These are phyloP conservation scores for Alternaria sp. DNA, from an alignment of 2,329 filamentous ascomycete species.

Conservation along the genomic window DNA sequence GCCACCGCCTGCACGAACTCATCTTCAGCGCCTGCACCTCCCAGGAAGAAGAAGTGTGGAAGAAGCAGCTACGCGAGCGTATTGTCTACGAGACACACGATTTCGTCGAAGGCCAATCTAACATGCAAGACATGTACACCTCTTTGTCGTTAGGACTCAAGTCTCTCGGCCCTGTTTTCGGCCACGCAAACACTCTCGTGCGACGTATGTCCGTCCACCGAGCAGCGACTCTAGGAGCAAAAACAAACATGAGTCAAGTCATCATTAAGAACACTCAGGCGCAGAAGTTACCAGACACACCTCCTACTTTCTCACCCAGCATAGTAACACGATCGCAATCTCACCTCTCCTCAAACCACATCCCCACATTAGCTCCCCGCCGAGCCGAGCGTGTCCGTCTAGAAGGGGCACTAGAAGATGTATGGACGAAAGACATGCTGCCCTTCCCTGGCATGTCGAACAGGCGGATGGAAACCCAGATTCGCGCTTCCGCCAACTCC, in stretches of 20 bases:
- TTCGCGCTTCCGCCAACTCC: constrained; percentile 80
- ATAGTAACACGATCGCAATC: constrained; percentile 81
- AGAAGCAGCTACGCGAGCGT: constrained; percentile 67
- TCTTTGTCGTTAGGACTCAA: constrained; percentile 75
- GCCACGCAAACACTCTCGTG: constrained; percentile 71
- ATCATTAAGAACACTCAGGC: constrained; percentile 86
- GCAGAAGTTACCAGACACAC: constrained; percentile 64
- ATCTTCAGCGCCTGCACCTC: constrained; percentile 86
- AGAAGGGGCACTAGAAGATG: constrained; percentile 75
- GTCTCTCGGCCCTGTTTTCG: constrained; percentile 77
- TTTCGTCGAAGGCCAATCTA: constrained; percentile 58
- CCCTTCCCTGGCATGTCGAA: constrained; percentile 83
- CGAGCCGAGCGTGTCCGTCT: constrained; percentile 79
- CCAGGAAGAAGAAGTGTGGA: constrained; percentile 83
- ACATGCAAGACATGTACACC: constrained; percentile 63
- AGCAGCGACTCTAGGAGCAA: constrained; percentile 75
- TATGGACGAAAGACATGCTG: constrained; percentile 83
- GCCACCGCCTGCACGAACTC: constrained; percentile 80
- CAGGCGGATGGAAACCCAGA: constrained; percentile 73
- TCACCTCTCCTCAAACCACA: constrained; percentile 70
- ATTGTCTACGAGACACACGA: constrained; percentile 61
- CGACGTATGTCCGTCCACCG: constrained; percentile 80
- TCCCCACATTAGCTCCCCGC: constrained; percentile 76
- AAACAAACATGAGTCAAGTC: constrained; percentile 74
- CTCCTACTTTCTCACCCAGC: constrained; percentile 54